A percentile compares a stretch with the other conserved stretches of the same genome.
Evolutionary conservation across 257 asterid genomes (phyloP).

Genomic region (Capsicum baccatum): DNA sequence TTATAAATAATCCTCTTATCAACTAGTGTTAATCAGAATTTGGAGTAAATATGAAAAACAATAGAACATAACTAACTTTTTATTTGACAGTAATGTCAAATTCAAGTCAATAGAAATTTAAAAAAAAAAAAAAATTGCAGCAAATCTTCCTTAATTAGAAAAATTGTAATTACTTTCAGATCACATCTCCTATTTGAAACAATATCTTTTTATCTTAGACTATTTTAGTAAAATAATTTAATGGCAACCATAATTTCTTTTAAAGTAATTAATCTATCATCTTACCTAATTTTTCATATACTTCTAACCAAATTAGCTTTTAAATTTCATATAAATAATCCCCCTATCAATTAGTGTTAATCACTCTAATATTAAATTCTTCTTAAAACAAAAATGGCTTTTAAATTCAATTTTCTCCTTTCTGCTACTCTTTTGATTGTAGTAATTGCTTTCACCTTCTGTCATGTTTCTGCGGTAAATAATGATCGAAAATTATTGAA

Average conservation of each 20-base stretch:
- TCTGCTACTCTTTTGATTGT: not conserved
- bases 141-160: not conserved
- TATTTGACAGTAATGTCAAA: too few relatives aligned
- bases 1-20: too few relatives aligned
- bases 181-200: not conserved
- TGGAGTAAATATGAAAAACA: too few relatives aligned
- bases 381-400: slow-evolving; percentile 16
- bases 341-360: not conserved
- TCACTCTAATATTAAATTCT: not conserved
- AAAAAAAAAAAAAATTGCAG: too few relatives aligned
- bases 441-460: not conserved
- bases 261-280: too few relatives aligned
- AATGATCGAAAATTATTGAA: not conserved
- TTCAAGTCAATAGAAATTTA: too few relatives aligned
- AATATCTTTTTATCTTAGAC: not conserved
- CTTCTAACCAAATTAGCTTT: not conserved
- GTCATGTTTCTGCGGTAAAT: not conserved
- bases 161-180: not conserved
- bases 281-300: not conserved
- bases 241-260: not conserved
- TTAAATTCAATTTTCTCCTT: not conserved
- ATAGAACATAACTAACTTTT: too few relatives aligned
- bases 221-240: not conserved
- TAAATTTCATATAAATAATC: not conserved
- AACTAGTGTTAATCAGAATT: too few relatives aligned